A percentile compares a stretch with the other conserved stretches of the same genome.
Evolutionary conservation across 352 stramenopile genomes (phyloP).

Genomic region (Detonula confervacea): DNA sequence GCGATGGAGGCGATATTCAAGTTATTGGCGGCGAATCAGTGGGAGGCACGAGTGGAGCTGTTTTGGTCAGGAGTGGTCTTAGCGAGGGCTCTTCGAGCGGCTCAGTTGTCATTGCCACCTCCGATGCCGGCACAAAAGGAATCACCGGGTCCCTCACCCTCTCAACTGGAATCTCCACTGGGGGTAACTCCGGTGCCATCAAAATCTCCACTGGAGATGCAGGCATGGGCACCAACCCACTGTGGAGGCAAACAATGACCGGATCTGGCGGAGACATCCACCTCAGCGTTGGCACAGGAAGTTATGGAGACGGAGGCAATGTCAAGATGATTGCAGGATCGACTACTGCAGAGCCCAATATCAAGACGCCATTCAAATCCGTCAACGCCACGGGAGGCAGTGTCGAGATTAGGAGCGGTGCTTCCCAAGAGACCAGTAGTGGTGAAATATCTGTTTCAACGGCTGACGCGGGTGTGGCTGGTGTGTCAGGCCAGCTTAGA

Average conservation of each 20-base stretch:
- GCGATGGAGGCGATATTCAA: constrained; percentile 25
- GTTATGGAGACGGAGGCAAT: constrained; percentile 88
- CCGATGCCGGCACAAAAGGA: constrained; percentile 84
- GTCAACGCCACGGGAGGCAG: constrained; percentile 86
- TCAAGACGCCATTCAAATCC: constrained; percentile 42
- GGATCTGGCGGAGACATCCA: constrained; percentile 64
- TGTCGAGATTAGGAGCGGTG: constrained; percentile 46
- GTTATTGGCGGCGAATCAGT: constrained; percentile 19
- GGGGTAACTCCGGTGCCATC: constrained; percentile 86
- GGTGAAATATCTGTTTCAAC: constrained; percentile 65
- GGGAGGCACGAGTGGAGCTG: constrained; percentile 10
- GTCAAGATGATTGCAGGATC: constrained; percentile 86
- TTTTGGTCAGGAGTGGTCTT: constrained; percentile 22
- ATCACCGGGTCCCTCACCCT: constrained; percentile 86
- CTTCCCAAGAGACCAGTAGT: constrained; percentile 45
- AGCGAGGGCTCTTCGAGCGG: constrained; percentile 26
- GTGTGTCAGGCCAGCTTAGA: constrained; percentile 62
- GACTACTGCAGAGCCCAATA: constrained; percentile 37
- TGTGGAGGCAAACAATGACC: constrained; percentile 24
- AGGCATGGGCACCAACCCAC: constrained; percentile 50
- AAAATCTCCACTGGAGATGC: constrained; percentile 85
- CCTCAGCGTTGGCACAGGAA: constrained; percentile 78
- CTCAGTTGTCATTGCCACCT: constrained; percentile 51
- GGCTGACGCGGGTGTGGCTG: constrained; percentile 51
- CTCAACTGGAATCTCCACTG: constrained; percentile 85